phyloP scores from a whole-genome alignment of 441 rosid genomes.

The Theobroma grandiflorum region DNA sequence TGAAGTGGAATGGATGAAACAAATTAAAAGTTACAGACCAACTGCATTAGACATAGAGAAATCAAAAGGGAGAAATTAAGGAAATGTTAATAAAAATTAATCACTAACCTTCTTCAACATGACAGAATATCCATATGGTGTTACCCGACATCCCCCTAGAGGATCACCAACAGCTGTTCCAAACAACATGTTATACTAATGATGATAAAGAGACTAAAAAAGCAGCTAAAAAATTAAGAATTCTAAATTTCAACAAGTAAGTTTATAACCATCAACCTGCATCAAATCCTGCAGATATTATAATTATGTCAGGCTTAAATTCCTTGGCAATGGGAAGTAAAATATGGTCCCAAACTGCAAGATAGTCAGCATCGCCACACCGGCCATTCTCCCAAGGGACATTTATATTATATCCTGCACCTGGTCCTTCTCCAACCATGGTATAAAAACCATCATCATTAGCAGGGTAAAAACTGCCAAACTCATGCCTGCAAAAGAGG shows the following conservation, averaged over 20 bases:
- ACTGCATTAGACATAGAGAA: conserved; percentile 11
- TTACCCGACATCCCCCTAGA: conserved; percentile 84
- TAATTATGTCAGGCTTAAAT: conserved; percentile 79
- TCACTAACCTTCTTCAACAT: conserved; percentile 81
- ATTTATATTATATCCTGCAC: conserved; percentile 93
- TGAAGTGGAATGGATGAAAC: conserved; percentile 3
- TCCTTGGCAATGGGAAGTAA: conserved; percentile 87
- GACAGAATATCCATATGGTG: conserved; percentile 89
- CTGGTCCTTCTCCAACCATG: conserved; percentile 92
- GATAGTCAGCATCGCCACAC: conserved; percentile 94
- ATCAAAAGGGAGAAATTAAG: background rate
- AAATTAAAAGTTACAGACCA: conserved; percentile 9
- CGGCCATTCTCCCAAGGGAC: conserved; percentile 94
- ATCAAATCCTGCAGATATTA: conserved; percentile 97
- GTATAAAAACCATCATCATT: conserved; percentile 80
- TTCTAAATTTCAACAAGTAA: background rate
- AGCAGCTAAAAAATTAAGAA: conserved; percentile 8
- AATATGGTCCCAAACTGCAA: conserved; percentile 95
- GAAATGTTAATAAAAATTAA: background rate
- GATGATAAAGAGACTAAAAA: background rate
- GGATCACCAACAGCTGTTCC: conserved; percentile 87
- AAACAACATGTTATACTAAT: conserved; percentile 30
- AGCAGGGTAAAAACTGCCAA: conserved; percentile 85
- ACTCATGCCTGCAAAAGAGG: conserved; percentile 75
- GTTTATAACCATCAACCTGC: conserved; percentile 66